phyloP scores from a whole-genome alignment of 225 moss, liverwort and hornwort species.

The Neckera pumila region DNA sequence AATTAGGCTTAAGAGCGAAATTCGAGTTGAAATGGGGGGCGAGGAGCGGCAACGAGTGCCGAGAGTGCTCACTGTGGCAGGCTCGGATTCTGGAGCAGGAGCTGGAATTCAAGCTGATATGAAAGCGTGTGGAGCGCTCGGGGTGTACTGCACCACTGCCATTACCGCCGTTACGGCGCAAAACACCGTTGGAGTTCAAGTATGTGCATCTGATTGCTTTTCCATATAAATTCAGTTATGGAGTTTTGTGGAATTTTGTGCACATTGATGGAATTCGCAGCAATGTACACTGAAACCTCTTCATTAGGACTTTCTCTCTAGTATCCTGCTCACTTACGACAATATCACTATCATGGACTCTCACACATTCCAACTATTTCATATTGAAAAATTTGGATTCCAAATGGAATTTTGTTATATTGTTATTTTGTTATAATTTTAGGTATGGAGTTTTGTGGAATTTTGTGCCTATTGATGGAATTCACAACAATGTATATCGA shows the following conservation, averaged over 20 bases:
- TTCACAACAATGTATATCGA: no score
- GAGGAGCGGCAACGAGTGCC: slow-evolving; percentile 33
- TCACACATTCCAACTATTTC: no score
- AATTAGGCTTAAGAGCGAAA: background rate
- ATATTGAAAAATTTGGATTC: no score
- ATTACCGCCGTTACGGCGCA: slow-evolving; percentile 80
- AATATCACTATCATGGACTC: no score
- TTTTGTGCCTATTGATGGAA: no score
- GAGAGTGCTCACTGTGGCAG: slow-evolving; percentile 72
- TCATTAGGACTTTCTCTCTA: no score
- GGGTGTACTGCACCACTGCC: slow-evolving; percentile 76
- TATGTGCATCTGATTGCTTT: background rate
- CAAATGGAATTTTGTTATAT: no score
- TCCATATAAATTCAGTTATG: background rate
- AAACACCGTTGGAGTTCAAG: slow-evolving; percentile 79
- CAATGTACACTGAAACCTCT: background rate
- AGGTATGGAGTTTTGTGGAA: background rate
- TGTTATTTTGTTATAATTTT: no score
- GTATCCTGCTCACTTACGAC: no score
- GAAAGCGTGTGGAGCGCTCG: slow-evolving; percentile 83
- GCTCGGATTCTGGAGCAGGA: slow-evolving; percentile 84
- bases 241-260: background rate
- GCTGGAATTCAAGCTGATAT: slow-evolving; percentile 95
- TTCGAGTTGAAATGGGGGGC: slow-evolving; percentile 20
- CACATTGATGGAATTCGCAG: background rate